Conservation (phyloP, 2,329 filamentous ascomycete species). For the Colletotrichum australisinense region DNA sequence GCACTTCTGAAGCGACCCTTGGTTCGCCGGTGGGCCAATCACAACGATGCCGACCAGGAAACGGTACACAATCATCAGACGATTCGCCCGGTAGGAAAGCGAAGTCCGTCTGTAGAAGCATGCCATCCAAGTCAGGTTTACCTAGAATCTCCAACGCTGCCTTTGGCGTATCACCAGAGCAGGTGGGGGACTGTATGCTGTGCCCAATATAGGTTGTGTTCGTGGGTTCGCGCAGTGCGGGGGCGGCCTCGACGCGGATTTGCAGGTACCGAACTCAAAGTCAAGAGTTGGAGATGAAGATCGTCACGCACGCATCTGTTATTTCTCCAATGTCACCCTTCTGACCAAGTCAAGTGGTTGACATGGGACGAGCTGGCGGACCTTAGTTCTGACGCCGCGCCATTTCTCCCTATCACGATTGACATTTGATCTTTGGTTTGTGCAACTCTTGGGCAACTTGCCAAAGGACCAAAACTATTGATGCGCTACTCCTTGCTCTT, state of each 20-base stretch:
- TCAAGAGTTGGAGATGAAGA: constrained; percentile 22
- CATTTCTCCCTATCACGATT: not conserved
- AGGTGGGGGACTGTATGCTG: not conserved
- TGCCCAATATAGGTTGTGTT: not conserved
- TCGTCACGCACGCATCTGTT: constrained; percentile 14
- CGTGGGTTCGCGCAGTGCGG: constrained; percentile 4
- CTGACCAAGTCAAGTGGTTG: constrained; percentile 23
- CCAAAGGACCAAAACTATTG: not conserved
- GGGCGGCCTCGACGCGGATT: not conserved
- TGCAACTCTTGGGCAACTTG: not conserved
- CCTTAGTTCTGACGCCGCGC: not conserved
- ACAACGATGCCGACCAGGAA: not conserved
- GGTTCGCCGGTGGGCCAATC: not conserved
- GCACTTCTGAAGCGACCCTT: not conserved
- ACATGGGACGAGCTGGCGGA: not conserved
- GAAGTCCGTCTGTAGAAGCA: not conserved
- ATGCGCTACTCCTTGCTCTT: not conserved
- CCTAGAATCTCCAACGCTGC: not conserved
- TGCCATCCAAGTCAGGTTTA: not conserved
- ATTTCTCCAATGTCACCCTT: constrained; percentile 5
- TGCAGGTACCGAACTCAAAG: not conserved
- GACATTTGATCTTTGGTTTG: not conserved
- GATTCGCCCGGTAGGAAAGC: not conserved
- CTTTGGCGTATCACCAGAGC: not conserved
- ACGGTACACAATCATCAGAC: not conserved